phyloP scores from a whole-genome alignment of 2,329 filamentous ascomycete species.

The Colletotrichum sp. region DNA sequence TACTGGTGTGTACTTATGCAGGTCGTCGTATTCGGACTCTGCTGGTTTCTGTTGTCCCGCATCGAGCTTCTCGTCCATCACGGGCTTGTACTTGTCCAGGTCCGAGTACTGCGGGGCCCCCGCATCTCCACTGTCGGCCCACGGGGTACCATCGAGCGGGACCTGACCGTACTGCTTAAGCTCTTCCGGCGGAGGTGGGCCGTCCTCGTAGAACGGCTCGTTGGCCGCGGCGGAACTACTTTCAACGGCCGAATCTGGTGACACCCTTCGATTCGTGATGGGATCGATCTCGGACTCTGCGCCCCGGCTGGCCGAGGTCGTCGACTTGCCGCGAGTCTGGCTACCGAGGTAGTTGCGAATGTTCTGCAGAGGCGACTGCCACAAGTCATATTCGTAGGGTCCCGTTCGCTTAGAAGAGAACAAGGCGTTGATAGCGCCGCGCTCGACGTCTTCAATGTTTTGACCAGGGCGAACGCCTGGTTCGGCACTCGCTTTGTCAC shows the following conservation, averaged over 20 bases:
- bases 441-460: constrained; percentile 50
- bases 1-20: constrained; percentile 43
- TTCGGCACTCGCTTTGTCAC: constrained; percentile 39
- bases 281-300: constrained; percentile 57
- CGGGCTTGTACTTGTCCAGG: constrained; percentile 40
- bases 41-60: constrained; percentile 21
- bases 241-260: constrained; percentile 17
- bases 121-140: constrained; percentile 22
- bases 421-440: constrained; percentile 48
- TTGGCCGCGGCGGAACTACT: constrained; percentile 6
- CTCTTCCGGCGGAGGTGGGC: constrained; percentile 38
- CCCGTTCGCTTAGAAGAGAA: constrained; percentile 36
- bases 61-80: constrained; percentile 30
- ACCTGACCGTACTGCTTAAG: constrained; percentile 37
- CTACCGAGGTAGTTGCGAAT: constrained; percentile 36
- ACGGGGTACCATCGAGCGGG: constrained; percentile 31
- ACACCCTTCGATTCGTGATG: constrained; percentile 61
- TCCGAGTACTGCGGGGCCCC: constrained; percentile 26
- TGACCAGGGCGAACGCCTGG: constrained; percentile 43
- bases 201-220: constrained; percentile 35
- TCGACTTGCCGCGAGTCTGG: constrained; percentile 3
- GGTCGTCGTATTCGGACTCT: constrained; percentile 42
- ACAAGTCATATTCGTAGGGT: constrained; percentile 28
- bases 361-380: constrained; percentile 35
- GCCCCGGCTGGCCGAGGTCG: constrained; percentile 5